Base-by-base conservation (phyloP, 495 filamentous ascomycete species). In the Sabuloglossum arenarium region DNA sequence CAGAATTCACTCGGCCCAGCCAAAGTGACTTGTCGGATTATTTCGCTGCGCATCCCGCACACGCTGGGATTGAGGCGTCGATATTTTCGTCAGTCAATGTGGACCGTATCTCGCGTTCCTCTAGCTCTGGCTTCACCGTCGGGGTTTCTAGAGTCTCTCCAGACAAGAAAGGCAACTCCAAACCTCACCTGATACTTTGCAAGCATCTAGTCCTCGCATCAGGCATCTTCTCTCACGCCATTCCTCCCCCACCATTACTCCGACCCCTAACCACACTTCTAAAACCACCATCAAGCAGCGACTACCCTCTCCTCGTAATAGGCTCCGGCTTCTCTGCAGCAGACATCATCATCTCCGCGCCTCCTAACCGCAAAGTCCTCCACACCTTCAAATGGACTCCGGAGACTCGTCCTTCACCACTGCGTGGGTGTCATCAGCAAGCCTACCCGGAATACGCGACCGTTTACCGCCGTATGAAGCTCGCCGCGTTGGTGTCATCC, bases 371-470 rank as follows among this genome's bases (percentile, higher is more conserved):
- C 47, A 75, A 74, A 58, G 75, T 84, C 39, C 57, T 83, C 6
- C 80, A 84, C 61, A 60, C 80, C 27, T 84, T 76, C 63, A 78
- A 75, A 62, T 84, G 80, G 80, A 68, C 71, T 27, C 73, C 77
- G 0, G 69, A 78, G 19, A 63, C 71, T 6, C 70, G 73, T 27
- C 78, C 78, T 0, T 80, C 76, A 0, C 79, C 79, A 0, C 63
- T 83, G 21, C 73, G 74, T 8, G 73, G 73, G 24, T 84, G 80
- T 46, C 80, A 84, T 64, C 71, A 76, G 39, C 69, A 75, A 19
- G 80, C 79, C 34, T 84, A 84, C 60, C 80, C 80, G 0, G 80
- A 84, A 56, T 82, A 84, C 61, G 78, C 80, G 0, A 68, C 72
- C 43, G 69, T 84, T 10, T 83, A 84, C 59, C 70, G 77, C 19